These are phyloP conservation scores for Xylaria sp. DNA, from an alignment of 495 filamentous ascomycete genomes.

Conservation along the genomic window DNA sequence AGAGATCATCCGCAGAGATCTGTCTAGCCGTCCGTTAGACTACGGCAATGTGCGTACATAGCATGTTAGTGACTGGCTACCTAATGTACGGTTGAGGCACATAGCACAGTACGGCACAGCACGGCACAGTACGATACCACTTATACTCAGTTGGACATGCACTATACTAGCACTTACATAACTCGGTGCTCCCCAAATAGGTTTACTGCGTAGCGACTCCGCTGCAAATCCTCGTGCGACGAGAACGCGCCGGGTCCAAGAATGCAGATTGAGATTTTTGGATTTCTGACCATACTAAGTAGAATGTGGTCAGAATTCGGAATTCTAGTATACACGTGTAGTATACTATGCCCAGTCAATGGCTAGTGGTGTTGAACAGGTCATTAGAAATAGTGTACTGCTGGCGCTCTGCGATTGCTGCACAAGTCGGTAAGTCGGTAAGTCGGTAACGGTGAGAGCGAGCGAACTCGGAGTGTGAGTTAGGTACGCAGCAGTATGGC, in stretches of 20 bases:
- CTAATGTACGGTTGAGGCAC: background rate
- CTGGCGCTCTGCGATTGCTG: background rate
- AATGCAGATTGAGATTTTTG: background rate
- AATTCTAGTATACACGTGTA: background rate
- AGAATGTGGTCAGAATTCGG: too few species aligned
- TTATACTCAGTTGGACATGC: too few species aligned
- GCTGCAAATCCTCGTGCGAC: conserved; percentile 6
- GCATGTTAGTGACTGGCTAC: background rate
- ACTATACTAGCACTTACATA: too few species aligned
- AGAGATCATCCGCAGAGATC: background rate
- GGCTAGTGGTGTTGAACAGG: background rate
- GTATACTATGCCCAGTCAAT: background rate
- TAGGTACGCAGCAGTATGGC: too few species aligned
- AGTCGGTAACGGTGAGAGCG: conserved; percentile 1
- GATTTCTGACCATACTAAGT: too few species aligned
- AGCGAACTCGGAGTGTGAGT: conserved; percentile 11
- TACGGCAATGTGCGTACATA: background rate
- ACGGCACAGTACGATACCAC: background rate
- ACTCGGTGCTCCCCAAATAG: background rate
- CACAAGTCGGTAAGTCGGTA: background rate
- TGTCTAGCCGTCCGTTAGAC: background rate
- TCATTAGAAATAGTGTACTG: background rate
- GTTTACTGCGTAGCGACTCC: background rate
- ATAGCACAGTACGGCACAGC: background rate
- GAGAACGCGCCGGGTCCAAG: background rate